Evolutionary conservation across 768 basidiomycete species (phyloP), one percentile per base, ranked within the genome.

Genomic region (Naganishia vishniacii): DNA sequence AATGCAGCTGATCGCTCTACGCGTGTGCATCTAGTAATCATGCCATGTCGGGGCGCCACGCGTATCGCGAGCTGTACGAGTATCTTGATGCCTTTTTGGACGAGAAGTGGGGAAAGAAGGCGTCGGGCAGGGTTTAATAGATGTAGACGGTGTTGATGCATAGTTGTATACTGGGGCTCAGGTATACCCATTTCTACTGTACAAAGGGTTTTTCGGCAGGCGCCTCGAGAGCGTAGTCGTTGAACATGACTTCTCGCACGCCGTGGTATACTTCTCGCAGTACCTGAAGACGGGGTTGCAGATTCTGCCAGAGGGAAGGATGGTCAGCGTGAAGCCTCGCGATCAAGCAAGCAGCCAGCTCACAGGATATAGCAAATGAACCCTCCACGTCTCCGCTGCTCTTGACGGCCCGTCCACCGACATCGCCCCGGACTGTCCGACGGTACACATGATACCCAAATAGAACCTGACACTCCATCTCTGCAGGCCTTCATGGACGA

Each of bases 51-150:
- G 83, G 79, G 66, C 80, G 92, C 42, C 88, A 87, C 1, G 93
- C 89, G 1, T 83, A 88, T 68, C 78, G 87, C 69, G 94, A 94
- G 79, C 78, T 99, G 48, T 89, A 87, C 69, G 86, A 93, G 76
- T 94, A 83, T 78, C 83, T 98, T 84, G 85, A 86, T 1, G 80
- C 78, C 26, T 97, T 92, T 79, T 79, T 99, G 65, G 68, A 85
- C 0, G 92, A 95, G 79, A 92, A 91, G 75, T 98, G 94, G 93
- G 91, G 93, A 40, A 40, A 37, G 11, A 56, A 56, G 18, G 9
- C 34, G n/a, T 51, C 49, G 31, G 32, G 49, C 34, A 15, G 25
- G 48, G 15, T 11, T 11, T 25, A 9, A n/a, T 20, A 44, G 42
- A 5, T 40, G 23, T 56, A 56, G 37, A 56, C 34, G 34, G n/a